These are phyloP conservation scores for Gillenia trifoliata DNA, from an alignment of 306 rosid genomes.

Conservation along the genomic window DNA sequence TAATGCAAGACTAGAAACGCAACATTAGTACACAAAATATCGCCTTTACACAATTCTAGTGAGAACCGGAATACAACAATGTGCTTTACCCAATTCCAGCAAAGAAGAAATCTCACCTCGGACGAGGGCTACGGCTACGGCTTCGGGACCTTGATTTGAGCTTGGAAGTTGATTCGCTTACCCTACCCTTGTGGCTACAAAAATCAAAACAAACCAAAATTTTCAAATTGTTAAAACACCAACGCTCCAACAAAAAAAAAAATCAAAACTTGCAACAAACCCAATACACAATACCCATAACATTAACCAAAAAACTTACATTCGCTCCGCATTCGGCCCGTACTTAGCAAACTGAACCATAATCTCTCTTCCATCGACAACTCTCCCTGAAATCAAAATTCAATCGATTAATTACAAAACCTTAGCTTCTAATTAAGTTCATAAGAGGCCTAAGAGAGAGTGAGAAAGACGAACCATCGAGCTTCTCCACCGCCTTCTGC, in stretches of 20 bases:
- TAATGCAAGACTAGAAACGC: neutral
- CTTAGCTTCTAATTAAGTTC: neutral
- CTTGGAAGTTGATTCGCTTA: constrained; percentile 53
- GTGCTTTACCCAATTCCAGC: neutral
- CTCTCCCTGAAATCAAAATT: constrained; percentile 35
- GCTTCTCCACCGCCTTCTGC: constrained; percentile 62
- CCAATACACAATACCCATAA: neutral
- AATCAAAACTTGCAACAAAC: neutral
- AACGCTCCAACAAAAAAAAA: neutral
- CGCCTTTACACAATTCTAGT: neutral
- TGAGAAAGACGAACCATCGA: constrained; percentile 40
- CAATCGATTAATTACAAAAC: neutral
- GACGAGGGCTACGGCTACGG: constrained; percentile 70
- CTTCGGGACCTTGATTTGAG: constrained; percentile 46
- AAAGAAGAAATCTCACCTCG: constrained; percentile 42
- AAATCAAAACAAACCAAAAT: neutral
- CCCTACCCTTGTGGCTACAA: constrained; percentile 53
- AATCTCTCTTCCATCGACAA: constrained; percentile 74
- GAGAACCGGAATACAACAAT: neutral
- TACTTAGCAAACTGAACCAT: constrained; percentile 86
- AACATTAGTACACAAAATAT: neutral
- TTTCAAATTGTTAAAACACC: neutral
- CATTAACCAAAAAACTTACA: constrained; percentile 29
- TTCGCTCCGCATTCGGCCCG: constrained; percentile 73
- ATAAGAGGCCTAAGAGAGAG: neutral